Evolutionary conservation across 1,139 yeast species (phyloP).

Genomic region (Nakaseomyces nivariensis): DNA sequence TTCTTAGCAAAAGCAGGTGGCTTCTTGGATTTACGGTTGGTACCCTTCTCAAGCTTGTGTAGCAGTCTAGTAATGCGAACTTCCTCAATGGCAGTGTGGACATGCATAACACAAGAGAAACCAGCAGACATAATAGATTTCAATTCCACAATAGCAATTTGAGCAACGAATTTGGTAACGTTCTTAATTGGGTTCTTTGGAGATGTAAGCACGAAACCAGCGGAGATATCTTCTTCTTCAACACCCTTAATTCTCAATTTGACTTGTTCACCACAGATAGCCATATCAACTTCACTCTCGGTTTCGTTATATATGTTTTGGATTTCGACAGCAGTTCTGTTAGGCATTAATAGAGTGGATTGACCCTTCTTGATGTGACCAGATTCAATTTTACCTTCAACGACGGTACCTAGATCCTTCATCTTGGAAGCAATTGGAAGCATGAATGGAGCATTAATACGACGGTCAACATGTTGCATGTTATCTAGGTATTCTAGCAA

Average conservation of each 20-base stretch:
- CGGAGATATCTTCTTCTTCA: slow-evolving; percentile 90
- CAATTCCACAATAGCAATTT: slow-evolving; percentile 91
- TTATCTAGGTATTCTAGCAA: slow-evolving; percentile 79
- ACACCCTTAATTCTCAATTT: slow-evolving; percentile 87
- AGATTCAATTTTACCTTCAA: slow-evolving; percentile 96
- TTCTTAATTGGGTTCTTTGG: slow-evolving; percentile 82
- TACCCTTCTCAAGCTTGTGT: slow-evolving; percentile 92
- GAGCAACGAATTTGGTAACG: slow-evolving; percentile 87
- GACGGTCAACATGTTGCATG: slow-evolving; percentile 76
- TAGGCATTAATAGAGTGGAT: slow-evolving; percentile 82
- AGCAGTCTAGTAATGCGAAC: slow-evolving; percentile 71
- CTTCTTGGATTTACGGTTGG: slow-evolving; percentile 90
- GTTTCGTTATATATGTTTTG: slow-evolving; percentile 85
- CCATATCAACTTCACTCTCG: slow-evolving; percentile 86
- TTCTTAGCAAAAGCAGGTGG: slow-evolving; percentile 98
- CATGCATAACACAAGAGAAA: slow-evolving; percentile 95
- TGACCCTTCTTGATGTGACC: slow-evolving; percentile 83
- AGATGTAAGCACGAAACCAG: slow-evolving; percentile 87
- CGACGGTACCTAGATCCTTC: slow-evolving; percentile 93
- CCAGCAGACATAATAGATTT: slow-evolving; percentile 91
- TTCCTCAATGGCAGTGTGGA: slow-evolving; percentile 97
- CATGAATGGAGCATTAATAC: slow-evolving; percentile 92
- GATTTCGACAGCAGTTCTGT: slow-evolving; percentile 73
- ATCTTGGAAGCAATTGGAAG: slow-evolving; percentile 89
- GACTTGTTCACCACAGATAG: slow-evolving; percentile 95